These are phyloP conservation scores for Russula griseocarnosa DNA, from an alignment of 768 basidiomycete genomes.

Conservation along the genomic window DNA sequence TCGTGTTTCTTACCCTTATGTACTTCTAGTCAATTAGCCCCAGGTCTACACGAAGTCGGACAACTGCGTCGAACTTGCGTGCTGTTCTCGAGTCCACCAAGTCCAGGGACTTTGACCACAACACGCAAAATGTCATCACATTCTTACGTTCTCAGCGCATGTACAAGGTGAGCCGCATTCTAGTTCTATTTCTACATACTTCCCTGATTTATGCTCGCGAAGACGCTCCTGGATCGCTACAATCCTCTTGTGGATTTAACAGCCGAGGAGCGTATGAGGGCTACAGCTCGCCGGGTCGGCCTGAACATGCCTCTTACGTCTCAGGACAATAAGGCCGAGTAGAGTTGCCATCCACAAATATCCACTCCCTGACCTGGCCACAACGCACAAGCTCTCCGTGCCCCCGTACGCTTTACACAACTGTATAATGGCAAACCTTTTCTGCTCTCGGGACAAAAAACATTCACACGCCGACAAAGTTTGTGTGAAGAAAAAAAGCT, in stretches of 20 bases:
- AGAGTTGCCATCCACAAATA: background rate
- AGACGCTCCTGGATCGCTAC: conserved; percentile 82
- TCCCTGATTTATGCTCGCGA: conserved; percentile 13
- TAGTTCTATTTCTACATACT: background rate
- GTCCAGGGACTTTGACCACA: conserved; percentile 37
- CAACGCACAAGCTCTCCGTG: background rate
- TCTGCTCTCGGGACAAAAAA: background rate
- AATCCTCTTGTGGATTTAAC: conserved; percentile 82
- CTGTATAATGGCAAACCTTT: background rate
- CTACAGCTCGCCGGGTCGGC: conserved; percentile 84
- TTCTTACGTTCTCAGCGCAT: conserved; percentile 72
- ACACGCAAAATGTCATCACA: conserved; percentile 55
- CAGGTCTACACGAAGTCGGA: conserved; percentile 39
- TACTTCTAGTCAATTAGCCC: conserved; percentile 38
- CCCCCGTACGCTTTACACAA: background rate
- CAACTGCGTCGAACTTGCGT: conserved; percentile 52
- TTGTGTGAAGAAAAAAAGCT: background rate
- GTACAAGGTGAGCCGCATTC: conserved; percentile 58
- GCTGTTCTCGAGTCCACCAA: conserved; percentile 42
- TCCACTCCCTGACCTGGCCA: background rate
- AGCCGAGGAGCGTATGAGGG: conserved; percentile 71
- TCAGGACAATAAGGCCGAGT: conserved; percentile 30
- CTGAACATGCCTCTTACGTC: conserved; percentile 68
- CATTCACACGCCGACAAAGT: background rate
- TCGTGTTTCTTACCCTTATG: background rate